phyloP scores from a whole-genome alignment of 2,329 filamentous ascomycete species.

The Pyrenochaeta sp. region DNA sequence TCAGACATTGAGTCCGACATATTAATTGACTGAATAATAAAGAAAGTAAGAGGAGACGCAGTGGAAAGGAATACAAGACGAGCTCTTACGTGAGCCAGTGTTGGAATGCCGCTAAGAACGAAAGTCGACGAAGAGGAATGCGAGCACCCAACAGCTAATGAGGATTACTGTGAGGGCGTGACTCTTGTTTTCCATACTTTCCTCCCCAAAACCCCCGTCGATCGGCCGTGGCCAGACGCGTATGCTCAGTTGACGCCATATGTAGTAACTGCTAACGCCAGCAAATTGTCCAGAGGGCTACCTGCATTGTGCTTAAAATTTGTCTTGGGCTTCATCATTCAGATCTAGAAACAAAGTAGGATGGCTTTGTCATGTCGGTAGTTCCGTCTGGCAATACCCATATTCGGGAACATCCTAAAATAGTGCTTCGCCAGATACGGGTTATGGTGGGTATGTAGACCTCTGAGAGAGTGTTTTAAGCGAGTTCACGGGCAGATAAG shows the following conservation, averaged over 20 bases:
- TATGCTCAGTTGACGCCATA: not conserved
- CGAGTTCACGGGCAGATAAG: too few species aligned
- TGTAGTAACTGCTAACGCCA: not conserved
- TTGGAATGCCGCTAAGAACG: not conserved
- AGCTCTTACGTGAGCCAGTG: not conserved
- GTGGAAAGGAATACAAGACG: not conserved
- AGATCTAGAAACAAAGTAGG: too few species aligned
- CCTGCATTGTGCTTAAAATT: too few species aligned
- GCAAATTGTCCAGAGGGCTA: too few species aligned
- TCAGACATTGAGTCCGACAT: not conserved
- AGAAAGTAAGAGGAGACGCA: not conserved
- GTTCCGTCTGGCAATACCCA: too few species aligned
- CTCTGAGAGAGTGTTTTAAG: too few species aligned
- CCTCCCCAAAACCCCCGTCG: not conserved
- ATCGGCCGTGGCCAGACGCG: not conserved
- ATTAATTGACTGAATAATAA: not conserved
- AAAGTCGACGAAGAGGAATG: not conserved
- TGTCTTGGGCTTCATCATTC: too few species aligned
- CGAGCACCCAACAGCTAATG: not conserved
- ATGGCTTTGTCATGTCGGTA: too few species aligned
- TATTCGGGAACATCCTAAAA: too few species aligned
- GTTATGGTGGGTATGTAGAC: too few species aligned
- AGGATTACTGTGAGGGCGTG: not conserved
- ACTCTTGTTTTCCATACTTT: not conserved
- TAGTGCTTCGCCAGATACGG: too few species aligned